Evolutionary conservation across 192 early-diverging fungal species (phyloP).

Genomic region (Umbelopsis vinacea): DNA sequence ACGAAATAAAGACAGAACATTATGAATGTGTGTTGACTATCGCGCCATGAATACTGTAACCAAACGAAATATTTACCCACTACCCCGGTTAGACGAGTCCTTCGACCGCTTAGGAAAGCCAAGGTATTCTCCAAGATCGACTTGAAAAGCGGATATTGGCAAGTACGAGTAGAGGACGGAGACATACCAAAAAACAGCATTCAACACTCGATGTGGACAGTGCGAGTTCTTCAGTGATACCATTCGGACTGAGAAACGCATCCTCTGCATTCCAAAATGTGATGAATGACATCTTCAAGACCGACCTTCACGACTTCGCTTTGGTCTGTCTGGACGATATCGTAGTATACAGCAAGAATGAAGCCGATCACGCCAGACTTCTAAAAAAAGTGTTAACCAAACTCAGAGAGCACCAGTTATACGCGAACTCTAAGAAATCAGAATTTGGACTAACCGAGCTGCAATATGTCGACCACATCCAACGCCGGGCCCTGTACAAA

Average conservation of each 20-base stretch:
- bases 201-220: constrained; percentile 32
- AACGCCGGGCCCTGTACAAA: too few species aligned
- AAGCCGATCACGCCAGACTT: too few species aligned
- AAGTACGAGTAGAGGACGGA: constrained; percentile 31
- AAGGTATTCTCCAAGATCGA: constrained; percentile 43
- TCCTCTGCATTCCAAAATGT: too few species aligned
- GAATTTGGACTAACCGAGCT: too few species aligned
- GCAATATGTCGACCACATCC: too few species aligned
- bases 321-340: too few species aligned
- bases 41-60: constrained; percentile 58
- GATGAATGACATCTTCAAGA: too few species aligned
- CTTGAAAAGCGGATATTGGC: constrained; percentile 38
- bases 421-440: too few species aligned
- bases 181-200: constrained; percentile 43
- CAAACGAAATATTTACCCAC: constrained; percentile 49
- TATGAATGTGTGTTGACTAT: constrained; percentile 55
- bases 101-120: constrained; percentile 39
- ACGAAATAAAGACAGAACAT: background rate
- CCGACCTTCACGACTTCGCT: too few species aligned
- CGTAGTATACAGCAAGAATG: too few species aligned
- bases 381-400: too few species aligned
- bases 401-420: too few species aligned
- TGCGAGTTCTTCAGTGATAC: constrained; percentile 59
- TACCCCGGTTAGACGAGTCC: constrained; percentile 54
- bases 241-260: constrained; percentile 59